phyloP scores from a whole-genome alignment of 2,329 filamentous ascomycete species.

The Chaetomium strumarium region DNA sequence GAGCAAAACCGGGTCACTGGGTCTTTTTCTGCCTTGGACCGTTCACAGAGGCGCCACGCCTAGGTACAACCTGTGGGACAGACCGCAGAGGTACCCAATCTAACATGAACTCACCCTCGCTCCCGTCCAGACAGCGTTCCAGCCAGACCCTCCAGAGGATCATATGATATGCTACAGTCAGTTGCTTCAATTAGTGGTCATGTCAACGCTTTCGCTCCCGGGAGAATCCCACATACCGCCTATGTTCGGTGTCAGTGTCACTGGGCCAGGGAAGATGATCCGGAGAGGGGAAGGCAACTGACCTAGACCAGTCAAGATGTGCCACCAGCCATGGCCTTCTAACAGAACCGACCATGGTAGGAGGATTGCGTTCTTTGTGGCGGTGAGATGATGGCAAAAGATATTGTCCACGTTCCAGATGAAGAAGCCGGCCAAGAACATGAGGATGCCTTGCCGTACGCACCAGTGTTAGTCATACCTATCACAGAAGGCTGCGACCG shows the following conservation, averaged over 20 bases:
- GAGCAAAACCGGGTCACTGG: conserved; percentile 16
- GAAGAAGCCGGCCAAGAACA: conserved; percentile 69
- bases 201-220: neutral
- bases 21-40: conserved; percentile 24
- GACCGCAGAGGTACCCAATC: conserved; percentile 60
- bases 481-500: neutral
- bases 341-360: conserved; percentile 76
- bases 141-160: conserved; percentile 82
- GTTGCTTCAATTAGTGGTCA: neutral
- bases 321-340: conserved; percentile 56
- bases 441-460: conserved; percentile 46
- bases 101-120: conserved; percentile 65
- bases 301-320: conserved; percentile 74
- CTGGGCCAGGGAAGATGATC: neutral
- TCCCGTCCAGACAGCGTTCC: conserved; percentile 66
- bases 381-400: conserved; percentile 61
- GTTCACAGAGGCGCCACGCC: conserved; percentile 5
- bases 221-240: conserved; percentile 23
- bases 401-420: conserved; percentile 77
- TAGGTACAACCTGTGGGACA: conserved; percentile 42
- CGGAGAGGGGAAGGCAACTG: conserved; percentile 12
- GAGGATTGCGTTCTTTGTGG: conserved; percentile 61
- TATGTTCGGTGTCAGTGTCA: conserved; percentile 20
- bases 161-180: conserved; percentile 72
- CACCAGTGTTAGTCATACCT: conserved; percentile 3